phyloP scores from a whole-genome alignment of 306 rosid genomes.

The Prosopis cineraria region DNA sequence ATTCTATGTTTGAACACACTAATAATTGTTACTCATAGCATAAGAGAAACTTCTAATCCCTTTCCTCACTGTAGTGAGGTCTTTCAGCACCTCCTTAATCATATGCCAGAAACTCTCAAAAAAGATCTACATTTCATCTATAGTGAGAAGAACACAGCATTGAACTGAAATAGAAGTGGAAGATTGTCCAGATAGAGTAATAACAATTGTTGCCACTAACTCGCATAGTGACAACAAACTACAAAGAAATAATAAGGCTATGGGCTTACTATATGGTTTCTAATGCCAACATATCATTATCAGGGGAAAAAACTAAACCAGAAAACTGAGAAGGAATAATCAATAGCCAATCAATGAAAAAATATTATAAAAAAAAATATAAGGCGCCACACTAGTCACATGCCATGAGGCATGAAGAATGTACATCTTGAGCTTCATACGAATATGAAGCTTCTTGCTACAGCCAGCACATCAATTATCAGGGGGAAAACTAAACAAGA shows the following conservation, averaged over 20 bases:
- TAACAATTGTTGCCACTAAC: not conserved
- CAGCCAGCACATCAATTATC: too few species aligned
- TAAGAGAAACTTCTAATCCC: not conserved
- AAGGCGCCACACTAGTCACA: too few species aligned
- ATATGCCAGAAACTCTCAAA: not conserved
- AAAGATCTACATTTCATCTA: not conserved
- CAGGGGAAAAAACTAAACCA: too few species aligned
- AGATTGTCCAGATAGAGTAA: not conserved
- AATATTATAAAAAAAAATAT: too few species aligned
- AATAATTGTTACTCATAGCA: not conserved
- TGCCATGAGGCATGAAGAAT: too few species aligned
- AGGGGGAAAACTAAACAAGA: too few species aligned
- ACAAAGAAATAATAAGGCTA: not conserved
- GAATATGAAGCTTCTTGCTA: too few species aligned
- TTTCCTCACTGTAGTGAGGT: not conserved
- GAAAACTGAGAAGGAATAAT: too few species aligned
- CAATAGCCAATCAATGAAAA: too few species aligned
- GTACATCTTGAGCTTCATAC: too few species aligned
- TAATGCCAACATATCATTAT: not conserved
- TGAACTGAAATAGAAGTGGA: not conserved
- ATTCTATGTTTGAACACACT: not conserved
- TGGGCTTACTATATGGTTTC: not conserved
- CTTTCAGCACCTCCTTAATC: not conserved
- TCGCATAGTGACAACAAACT: not conserved
- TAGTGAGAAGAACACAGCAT: not conserved